Base-by-base conservation (phyloP, 2,329 filamentous ascomycete species). In the Aspergillus sp. region DNA sequence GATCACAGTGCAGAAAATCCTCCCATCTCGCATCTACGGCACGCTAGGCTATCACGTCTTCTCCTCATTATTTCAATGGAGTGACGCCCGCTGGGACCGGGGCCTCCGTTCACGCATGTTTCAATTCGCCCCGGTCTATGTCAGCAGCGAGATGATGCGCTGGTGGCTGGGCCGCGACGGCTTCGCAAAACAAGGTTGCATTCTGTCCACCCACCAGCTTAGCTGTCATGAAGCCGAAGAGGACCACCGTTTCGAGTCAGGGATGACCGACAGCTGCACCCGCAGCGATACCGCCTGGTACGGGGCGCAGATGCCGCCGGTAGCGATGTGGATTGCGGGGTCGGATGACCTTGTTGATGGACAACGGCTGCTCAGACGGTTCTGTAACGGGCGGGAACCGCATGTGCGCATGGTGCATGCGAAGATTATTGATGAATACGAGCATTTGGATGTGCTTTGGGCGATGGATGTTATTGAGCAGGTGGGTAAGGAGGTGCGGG, bases 391-490 rank as follows among this genome's bases (percentile, higher is more conserved):
- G 0, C 76, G 87, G 22, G 91, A 97, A 66, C 91, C 91, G 1
- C 76, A 88, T 60, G 88, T 94, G 7, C 74, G 79, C 35, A 72
- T 96, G 4, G 87, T 95, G 4, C 87, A 95, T 68, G 79, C 80
- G 53, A 94, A 88, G 63, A 74, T 94, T 19, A 86, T 96, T 39
- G 82, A 88, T 2, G 88, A 85, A 42, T 95, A 95, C 64, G 91
- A 96, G 70, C 91, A 97, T 68, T 77, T 97, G 4, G 91, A 96
- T 69, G 88, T 96, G 1, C 82, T 97, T 33, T 96, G 91, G 91
- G 90, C 90, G 0, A 88, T 96, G 76, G 90, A 96, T 61, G 82
- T 83, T 0, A 81, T 90, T 13, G 84, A 91, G 43, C 81, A 91
- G 64, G 87, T 96, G 1, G 93, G 90, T 4, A 77, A 74, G 48